These are phyloP conservation scores for Coelastrella sp. DNA, from an alignment of 139 green algal species.

Conservation along the genomic window DNA sequence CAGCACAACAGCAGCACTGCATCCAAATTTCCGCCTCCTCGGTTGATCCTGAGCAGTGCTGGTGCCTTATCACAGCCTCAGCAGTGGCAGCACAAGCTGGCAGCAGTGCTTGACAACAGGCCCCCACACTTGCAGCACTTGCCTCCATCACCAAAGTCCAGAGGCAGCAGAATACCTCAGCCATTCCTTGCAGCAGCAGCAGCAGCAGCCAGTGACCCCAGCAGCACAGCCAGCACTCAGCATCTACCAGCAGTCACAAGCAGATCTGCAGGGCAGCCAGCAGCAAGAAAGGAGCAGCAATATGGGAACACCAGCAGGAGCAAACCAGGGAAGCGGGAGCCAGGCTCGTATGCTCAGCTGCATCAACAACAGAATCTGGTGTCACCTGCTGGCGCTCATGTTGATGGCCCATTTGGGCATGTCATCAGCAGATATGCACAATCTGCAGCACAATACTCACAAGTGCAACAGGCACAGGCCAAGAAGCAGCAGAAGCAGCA, in stretches of 20 bases:
- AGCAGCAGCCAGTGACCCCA: neutral
- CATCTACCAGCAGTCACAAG: neutral
- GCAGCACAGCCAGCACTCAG: neutral
- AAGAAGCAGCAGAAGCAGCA: neutral
- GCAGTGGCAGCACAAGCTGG: neutral
- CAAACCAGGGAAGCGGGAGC: neutral
- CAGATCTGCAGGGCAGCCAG: neutral
- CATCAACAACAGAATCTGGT: neutral
- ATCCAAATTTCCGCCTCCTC: neutral
- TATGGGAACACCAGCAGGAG: neutral
- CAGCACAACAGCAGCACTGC: neutral
- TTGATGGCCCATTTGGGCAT: conserved; percentile 1
- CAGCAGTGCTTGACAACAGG: neutral
- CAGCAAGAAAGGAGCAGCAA: neutral
- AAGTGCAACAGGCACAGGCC: neutral
- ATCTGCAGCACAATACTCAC: conserved; percentile 9
- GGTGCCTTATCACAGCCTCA: neutral
- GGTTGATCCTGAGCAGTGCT: neutral
- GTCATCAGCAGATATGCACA: conserved; percentile 46
- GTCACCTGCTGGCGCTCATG: neutral
- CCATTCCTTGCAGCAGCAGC: neutral
- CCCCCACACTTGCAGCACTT: neutral
- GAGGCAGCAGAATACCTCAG: neutral
- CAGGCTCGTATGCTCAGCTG: neutral
- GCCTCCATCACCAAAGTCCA: neutral